Conservation (phyloP, 495 filamentous ascomycete species). For the Penicillium paxilli region DNA sequence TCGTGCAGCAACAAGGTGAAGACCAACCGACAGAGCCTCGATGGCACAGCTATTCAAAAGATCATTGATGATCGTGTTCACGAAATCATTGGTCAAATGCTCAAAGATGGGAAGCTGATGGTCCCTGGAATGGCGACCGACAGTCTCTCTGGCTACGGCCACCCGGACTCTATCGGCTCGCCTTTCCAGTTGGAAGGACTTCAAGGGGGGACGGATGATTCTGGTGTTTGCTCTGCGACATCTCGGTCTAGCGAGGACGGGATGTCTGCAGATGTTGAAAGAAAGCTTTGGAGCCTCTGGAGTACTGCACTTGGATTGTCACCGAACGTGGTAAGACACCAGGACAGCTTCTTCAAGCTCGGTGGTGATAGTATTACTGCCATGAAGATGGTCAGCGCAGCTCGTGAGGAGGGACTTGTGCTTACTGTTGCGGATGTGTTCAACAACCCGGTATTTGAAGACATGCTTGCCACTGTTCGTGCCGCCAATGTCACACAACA, state of each 20-base stretch:
- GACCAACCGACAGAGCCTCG: constrained; percentile 12
- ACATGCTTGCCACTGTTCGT: constrained; percentile 41
- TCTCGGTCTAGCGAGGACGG: constrained; percentile 27
- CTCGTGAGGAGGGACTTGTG: constrained; percentile 51
- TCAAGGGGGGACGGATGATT: constrained; percentile 23
- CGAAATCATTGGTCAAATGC: constrained; percentile 39
- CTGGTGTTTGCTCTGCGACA: constrained; percentile 24
- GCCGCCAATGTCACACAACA: constrained; percentile 27
- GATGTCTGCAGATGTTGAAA: constrained; percentile 29
- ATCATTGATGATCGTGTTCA: constrained; percentile 45
- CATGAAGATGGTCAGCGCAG: constrained; percentile 66
- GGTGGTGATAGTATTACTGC: constrained; percentile 61
- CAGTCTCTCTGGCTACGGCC: constrained; percentile 15
- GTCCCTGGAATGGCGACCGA: constrained; percentile 19
- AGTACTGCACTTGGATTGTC: constrained; percentile 43
- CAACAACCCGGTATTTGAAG: constrained; percentile 45
- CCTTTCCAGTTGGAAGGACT: constrained; percentile 18
- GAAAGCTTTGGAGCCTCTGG: constrained; percentile 47
- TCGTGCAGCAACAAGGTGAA: constrained; percentile 14
- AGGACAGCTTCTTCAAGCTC: constrained; percentile 50
- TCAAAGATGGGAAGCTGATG: constrained; percentile 35
- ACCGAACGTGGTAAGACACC: constrained; percentile 36
- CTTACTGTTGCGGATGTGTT: constrained; percentile 58
- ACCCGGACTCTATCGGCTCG: constrained; percentile 17
- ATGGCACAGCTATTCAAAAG: constrained; percentile 31